These are phyloP conservation scores for Alternaria burnsii DNA, from an alignment of 2,329 filamentous ascomycete genomes.

Conservation along the genomic window DNA sequence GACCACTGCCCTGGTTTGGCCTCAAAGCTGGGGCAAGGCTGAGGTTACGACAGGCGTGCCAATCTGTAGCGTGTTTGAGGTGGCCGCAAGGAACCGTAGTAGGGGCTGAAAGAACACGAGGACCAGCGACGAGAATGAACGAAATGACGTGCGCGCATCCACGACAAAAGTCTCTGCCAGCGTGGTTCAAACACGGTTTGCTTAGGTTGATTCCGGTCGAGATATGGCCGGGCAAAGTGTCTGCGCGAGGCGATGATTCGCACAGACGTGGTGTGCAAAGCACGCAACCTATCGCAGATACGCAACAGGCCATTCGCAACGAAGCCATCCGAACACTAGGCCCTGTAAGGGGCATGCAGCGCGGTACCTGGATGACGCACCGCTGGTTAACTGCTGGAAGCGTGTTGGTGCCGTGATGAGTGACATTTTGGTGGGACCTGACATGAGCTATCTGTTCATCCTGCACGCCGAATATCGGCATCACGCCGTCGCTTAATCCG, in stretches of 20 bases:
- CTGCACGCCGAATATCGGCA: slow-evolving; percentile 21
- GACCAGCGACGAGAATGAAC: slow-evolving; percentile 1
- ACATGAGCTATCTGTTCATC: slow-evolving; percentile 5
- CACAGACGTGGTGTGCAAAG: slow-evolving; percentile 23
- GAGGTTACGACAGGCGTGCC: slow-evolving; percentile 36
- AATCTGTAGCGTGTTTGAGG: slow-evolving; percentile 46
- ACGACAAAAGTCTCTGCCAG: neutral
- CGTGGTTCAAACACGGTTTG: slow-evolving; percentile 1
- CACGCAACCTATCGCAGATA: slow-evolving; percentile 32
- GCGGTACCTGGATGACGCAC: slow-evolving; percentile 48
- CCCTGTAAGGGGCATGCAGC: slow-evolving; percentile 43
- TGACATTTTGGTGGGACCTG: slow-evolving; percentile 24
- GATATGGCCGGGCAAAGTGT: slow-evolving; percentile 13
- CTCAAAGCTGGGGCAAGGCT: slow-evolving; percentile 51
- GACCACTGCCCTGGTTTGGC: slow-evolving; percentile 38
- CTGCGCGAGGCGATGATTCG: slow-evolving; percentile 25
- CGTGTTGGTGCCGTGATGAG: slow-evolving; percentile 24
- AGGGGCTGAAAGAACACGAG: slow-evolving; percentile 3
- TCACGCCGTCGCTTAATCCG: slow-evolving; percentile 1
- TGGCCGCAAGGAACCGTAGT: slow-evolving; percentile 3
- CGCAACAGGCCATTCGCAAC: slow-evolving; percentile 30
- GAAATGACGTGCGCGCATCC: neutral
- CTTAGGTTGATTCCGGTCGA: neutral
- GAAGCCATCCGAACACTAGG: slow-evolving; percentile 22
- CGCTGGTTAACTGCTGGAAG: slow-evolving; percentile 19